Evolutionary conservation across 176 grass and related monocot genomes (phyloP), one percentile per base, ranked within the genome.

Genomic region (Musa acuminata): DNA sequence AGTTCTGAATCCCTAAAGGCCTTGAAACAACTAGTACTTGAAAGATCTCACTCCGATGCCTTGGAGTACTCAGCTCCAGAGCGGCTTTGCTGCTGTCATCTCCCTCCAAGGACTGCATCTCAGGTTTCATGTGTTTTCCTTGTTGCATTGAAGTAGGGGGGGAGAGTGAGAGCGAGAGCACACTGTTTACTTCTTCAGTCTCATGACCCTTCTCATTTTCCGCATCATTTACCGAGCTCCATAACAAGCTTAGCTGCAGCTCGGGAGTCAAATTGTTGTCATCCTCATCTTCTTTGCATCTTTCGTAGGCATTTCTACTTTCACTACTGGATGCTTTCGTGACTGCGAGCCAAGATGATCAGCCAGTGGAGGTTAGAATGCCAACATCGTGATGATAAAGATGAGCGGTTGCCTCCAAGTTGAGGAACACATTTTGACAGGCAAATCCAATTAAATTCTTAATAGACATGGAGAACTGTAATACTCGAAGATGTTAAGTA

Each of bases 41-140:
- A 98, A 98, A 91, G 90, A 98, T 98, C 95, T 98, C 90, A 98
- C 86, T 98, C 90, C 95, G 91, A 91, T 94, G 95, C 95, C 73
- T 59, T 91, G 89, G 94, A 98, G 88, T 94, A 94, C 90, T 99
- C 95, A n/a, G n/a, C n/a, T n/a, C n/a, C n/a, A 87, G 48, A 82
- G 74, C 66, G 78, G 80, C 90, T 83, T 85, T 79, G 1, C 29
- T 89, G 65, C 80, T 85, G 78, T 75, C 85, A 79, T 81, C 79
- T 80, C 16, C 84, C 66, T 59, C 85, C 87, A 85, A 52, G 16
- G 53, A 71, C 27, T 51, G 57, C 49, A 70, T 80, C 73, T 71
- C 74, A 48, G 29, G 65, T 50, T 70, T 70, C 73, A 43, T 10
- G n/a, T 62, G 27, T 60, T 72, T 55, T n/a, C n/a, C n/a, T n/a